These are phyloP conservation scores for Sclerotinia spermophila DNA, from an alignment of 2,329 filamentous ascomycete genomes.

Conservation along the genomic window DNA sequence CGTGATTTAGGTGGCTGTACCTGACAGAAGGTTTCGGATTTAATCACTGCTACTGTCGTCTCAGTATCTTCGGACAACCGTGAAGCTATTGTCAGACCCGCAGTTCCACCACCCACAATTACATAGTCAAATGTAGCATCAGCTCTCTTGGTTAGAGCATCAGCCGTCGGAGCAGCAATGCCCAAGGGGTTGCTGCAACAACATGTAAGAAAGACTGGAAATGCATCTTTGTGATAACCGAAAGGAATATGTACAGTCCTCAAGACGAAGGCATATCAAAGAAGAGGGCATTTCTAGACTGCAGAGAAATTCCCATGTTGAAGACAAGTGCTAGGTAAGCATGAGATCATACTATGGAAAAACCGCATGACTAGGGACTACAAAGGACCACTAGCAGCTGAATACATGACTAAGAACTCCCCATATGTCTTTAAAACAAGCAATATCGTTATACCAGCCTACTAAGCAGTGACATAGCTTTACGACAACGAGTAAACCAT, in stretches of 20 bases:
- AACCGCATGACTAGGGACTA: background rate
- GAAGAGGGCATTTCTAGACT: background rate
- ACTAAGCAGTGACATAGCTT: background rate
- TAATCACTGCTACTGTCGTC: constrained; percentile 23
- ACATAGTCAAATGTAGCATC: constrained; percentile 40
- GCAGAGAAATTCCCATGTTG: background rate
- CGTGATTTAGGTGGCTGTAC: background rate
- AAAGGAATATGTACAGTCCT: background rate
- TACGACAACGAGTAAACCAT: background rate
- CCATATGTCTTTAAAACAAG: background rate
- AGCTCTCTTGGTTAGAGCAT: background rate
- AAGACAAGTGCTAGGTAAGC: background rate
- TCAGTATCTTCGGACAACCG: constrained; percentile 58
- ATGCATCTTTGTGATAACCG: background rate
- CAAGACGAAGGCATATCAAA: background rate
- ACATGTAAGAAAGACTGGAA: background rate
- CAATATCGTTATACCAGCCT: background rate
- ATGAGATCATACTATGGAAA: background rate
- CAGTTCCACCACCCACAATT: constrained; percentile 45
- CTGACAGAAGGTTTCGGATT: constrained; percentile 20
- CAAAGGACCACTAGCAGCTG: background rate
- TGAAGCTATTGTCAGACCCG: constrained; percentile 43
- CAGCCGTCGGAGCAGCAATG: background rate
- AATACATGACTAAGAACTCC: background rate
- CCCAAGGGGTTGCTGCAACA: background rate